Evolutionary conservation across 2,329 filamentous ascomycete species (phyloP).

Genomic region (Passalora sequoiae): DNA sequence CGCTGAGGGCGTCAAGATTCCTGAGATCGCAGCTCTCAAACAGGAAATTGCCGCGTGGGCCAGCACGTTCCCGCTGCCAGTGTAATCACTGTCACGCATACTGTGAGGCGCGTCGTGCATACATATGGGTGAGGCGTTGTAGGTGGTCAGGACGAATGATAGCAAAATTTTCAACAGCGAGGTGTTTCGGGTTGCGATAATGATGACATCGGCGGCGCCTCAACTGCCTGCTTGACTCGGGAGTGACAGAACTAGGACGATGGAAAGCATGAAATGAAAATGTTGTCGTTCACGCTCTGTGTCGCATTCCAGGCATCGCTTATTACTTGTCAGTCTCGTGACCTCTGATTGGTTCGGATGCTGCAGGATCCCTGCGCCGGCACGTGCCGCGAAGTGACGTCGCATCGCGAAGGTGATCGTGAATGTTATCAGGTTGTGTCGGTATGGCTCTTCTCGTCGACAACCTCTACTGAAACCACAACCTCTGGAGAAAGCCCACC

Average conservation of each 20-base stretch:
- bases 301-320: too few relatives aligned
- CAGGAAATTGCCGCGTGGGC: constrained; percentile 89
- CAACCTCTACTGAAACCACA: too few relatives aligned
- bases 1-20: constrained; percentile 51
- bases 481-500: too few relatives aligned
- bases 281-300: too few relatives aligned
- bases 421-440: too few relatives aligned
- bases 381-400: too few relatives aligned
- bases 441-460: too few relatives aligned
- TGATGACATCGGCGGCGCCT: constrained; percentile 14
- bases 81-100: background rate
- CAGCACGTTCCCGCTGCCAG: constrained; percentile 81
- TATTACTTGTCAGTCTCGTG: too few relatives aligned
- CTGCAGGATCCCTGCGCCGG: background rate
- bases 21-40: constrained; percentile 75
- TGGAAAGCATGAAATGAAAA: background rate
- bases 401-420: too few relatives aligned
- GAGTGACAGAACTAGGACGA: background rate
- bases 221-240: constrained; percentile 14
- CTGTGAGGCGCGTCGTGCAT: background rate
- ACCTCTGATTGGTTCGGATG: too few relatives aligned
- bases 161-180: constrained; percentile 11
- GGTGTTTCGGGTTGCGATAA: constrained; percentile 14
- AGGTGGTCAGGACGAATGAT: constrained; percentile 1
- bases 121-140: constrained; percentile 13